Conservation (phyloP, 2,329 filamentous ascomycete species). For the Phialemonium atrogriseum region DNA sequence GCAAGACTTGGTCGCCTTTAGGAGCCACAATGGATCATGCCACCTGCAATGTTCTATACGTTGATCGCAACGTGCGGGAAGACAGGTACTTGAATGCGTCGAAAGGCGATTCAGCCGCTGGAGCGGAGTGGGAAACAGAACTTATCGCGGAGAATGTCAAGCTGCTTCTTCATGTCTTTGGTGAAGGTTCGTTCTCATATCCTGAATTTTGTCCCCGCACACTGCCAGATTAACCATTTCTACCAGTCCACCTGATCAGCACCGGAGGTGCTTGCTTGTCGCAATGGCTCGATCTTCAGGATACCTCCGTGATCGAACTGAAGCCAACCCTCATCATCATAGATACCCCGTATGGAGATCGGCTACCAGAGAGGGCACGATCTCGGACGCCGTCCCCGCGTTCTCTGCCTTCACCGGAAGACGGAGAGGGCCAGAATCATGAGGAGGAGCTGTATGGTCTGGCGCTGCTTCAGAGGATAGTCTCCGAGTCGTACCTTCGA, state of each 20-base stretch:
- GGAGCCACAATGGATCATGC: slow-evolving; percentile 49
- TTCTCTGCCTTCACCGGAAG: slow-evolving; percentile 23
- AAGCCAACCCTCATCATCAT: slow-evolving; percentile 50
- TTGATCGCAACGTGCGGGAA: slow-evolving; percentile 43
- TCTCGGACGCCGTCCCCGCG: slow-evolving; percentile 37
- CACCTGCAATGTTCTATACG: slow-evolving; percentile 51
- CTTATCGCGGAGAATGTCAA: slow-evolving; percentile 37
- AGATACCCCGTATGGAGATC: slow-evolving; percentile 45
- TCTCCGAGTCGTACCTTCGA: slow-evolving; percentile 48
- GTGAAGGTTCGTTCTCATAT: slow-evolving; percentile 32
- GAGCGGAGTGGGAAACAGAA: slow-evolving; percentile 25
- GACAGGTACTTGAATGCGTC: slow-evolving; percentile 30
- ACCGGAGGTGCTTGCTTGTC: slow-evolving; percentile 44
- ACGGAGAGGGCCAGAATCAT: slow-evolving; percentile 32
- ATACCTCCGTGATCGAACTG: slow-evolving; percentile 40
- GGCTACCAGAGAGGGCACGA: slow-evolving; percentile 22
- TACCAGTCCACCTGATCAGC: slow-evolving; percentile 45
- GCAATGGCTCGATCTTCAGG: slow-evolving; percentile 44
- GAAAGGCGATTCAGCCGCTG: slow-evolving; percentile 12
- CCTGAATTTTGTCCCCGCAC: background rate
- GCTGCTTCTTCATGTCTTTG: slow-evolving; percentile 45
- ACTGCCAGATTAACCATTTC: slow-evolving; percentile 4
- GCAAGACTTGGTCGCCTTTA: slow-evolving; percentile 51
- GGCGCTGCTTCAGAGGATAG: slow-evolving; percentile 44
- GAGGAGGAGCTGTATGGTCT: slow-evolving; percentile 47